Base-by-base conservation (phyloP, 2,329 filamentous ascomycete species). In the Calonectria pauciramosa region DNA sequence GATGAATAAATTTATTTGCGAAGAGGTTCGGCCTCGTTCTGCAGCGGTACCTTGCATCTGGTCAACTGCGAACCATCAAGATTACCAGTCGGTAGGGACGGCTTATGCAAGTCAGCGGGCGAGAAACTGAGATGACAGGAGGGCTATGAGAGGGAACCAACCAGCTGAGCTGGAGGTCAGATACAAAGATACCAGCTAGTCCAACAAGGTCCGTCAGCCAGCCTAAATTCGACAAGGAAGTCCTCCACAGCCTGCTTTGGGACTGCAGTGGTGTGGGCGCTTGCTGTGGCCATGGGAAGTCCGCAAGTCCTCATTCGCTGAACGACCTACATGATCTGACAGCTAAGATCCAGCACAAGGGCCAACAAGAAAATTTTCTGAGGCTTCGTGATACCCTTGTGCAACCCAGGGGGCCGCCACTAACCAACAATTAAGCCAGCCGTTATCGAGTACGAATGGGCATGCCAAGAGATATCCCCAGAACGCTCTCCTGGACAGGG, bases 401-500 rank as follows among this genome's bases (percentile, higher is more conserved):
- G 69, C 73, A 41, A 63, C 28, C 36, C 63, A 72, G 67, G 70
- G 23, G 68, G 30, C 20, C 65, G 44, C 71, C 65, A 68, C 74
- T 59, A 63, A 59, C 70, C 68, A 70, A 78, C 70, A 77, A 66
- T 66, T 77, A 68, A 72, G 71, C 72, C 69, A 75, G 72, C 71
- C 71, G 67, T 75, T 72, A 72, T 77, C 77, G 59, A 76, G 60
- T 49, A 65, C 38, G 38, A 49, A 63, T 49, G 60, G 56, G 49
- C 51, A 41, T 70, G 79, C 79, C 79, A 81, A 81, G 79, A 81
- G 78, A 81, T 81, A 80, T 80, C 78, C 79, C 79, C 79, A 79
- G 79, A 80, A 51, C 78, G 70, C 70, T 68, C 63, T 68, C 77
- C 70, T 74, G 68, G 71, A 69, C 69, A 69, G 76, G 72, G 59